Conservation (phyloP, 352 stramenopile genomes). For the Pythium aphanidermatum region DNA sequence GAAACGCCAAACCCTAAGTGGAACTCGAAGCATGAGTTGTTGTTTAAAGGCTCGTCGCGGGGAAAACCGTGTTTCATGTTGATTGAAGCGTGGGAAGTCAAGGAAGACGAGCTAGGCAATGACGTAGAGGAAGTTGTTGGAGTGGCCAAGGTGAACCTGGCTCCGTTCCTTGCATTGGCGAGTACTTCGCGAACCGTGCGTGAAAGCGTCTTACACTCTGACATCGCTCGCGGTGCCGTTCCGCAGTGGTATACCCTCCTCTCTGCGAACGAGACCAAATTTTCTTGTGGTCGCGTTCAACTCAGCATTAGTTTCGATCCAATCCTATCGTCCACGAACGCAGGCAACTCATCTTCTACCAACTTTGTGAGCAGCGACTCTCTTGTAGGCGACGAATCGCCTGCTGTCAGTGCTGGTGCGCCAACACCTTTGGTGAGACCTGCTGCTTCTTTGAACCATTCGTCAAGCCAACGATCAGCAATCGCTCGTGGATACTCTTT, state of each 20-base stretch:
- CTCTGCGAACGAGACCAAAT: constrained; percentile 78
- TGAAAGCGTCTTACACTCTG: constrained; percentile 76
- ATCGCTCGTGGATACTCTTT: constrained; percentile 78
- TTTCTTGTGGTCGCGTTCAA: constrained; percentile 79
- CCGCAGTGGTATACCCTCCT: constrained; percentile 85
- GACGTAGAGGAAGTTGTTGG: constrained; percentile 67
- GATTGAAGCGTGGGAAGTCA: constrained; percentile 81
- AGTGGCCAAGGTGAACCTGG: constrained; percentile 83
- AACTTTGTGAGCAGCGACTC: background rate
- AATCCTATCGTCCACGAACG: constrained; percentile 9
- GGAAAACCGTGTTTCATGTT: constrained; percentile 85
- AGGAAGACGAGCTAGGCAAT: constrained; percentile 24
- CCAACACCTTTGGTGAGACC: constrained; percentile 48
- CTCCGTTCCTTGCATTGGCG: constrained; percentile 79
- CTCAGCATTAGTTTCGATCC: constrained; percentile 84
- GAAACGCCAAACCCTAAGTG: constrained; percentile 66
- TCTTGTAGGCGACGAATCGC: constrained; percentile 14
- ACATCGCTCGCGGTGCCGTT: constrained; percentile 77
- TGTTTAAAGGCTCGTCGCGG: constrained; percentile 59
- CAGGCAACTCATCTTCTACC: background rate
- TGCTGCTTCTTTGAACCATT: constrained; percentile 29
- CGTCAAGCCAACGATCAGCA: constrained; percentile 47
- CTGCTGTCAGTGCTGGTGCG: constrained; percentile 40
- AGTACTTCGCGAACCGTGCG: constrained; percentile 75
- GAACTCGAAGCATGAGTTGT: constrained; percentile 74